Conservation (phyloP, 139 green algal species). For the Coccomyxa sp. region DNA sequence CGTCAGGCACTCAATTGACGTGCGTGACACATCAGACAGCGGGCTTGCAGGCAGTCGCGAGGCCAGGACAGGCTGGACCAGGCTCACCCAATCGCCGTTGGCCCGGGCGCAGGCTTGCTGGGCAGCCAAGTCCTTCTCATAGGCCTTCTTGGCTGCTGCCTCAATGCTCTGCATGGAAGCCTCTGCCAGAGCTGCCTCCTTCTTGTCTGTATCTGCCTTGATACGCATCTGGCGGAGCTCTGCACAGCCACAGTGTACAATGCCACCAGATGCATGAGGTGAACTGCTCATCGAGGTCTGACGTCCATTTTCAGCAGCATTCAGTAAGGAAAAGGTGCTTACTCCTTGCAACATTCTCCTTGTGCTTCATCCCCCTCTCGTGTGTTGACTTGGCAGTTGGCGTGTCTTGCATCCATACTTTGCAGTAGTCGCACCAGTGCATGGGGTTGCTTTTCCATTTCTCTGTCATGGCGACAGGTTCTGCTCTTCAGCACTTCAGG, state of each 20-base stretch:
- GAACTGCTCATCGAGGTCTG: background rate
- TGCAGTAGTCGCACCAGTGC: constrained; percentile 47
- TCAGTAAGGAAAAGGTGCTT: background rate
- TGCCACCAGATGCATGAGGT: background rate
- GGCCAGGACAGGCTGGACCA: background rate
- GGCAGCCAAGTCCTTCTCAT: constrained; percentile 23
- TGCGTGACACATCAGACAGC: no score
- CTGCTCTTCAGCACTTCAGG: no score
- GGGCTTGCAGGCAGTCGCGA: background rate
- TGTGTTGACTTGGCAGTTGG: constrained; percentile 30
- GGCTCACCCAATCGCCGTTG: constrained; percentile 35
- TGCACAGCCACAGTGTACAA: constrained; percentile 12
- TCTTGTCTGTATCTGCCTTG: constrained; percentile 26
- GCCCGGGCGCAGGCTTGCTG: background rate
- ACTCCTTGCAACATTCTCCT: constrained; percentile 48
- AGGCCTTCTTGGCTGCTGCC: constrained; percentile 22
- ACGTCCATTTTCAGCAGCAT: background rate
- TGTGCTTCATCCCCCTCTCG: constrained; percentile 47
- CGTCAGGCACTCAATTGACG: background rate
- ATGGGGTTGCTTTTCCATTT: background rate
- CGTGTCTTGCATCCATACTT: constrained; percentile 55
- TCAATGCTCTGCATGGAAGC: constrained; percentile 34
- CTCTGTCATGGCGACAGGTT: no score
- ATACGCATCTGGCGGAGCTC: constrained; percentile 47
- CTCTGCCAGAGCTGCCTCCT: constrained; percentile 12